Evolutionary conservation across 148 eudicot species (phyloP).

Genomic region (Rhododendron henanense): DNA sequence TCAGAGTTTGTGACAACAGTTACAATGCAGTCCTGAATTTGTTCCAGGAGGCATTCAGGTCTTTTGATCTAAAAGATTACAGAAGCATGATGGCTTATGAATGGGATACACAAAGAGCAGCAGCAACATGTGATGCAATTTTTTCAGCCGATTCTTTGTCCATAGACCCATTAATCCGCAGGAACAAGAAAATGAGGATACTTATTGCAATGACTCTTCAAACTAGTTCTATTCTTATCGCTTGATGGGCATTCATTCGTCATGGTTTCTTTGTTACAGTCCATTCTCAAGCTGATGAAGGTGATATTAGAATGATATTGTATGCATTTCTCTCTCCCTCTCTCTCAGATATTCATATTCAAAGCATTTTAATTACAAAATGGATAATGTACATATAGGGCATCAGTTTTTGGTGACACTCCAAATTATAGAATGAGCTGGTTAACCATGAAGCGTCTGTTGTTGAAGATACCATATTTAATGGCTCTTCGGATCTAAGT

Average conservation of each 20-base stretch:
- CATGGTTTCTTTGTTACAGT: background rate
- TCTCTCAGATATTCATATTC: background rate
- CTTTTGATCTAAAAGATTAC: background rate
- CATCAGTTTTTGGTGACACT: background rate
- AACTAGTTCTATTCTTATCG: background rate
- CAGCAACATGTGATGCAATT: background rate
- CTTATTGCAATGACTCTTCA: background rate
- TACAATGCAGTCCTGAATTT: background rate
- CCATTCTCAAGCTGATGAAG: background rate
- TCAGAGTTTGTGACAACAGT: slow-evolving; percentile 2
- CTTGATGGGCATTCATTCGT: background rate
- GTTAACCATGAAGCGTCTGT: background rate
- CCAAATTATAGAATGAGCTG: background rate
- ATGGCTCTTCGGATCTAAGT: background rate
- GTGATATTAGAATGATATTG: background rate
- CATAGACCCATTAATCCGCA: background rate
- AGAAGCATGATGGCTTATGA: background rate
- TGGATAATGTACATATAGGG: background rate
- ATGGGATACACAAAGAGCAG: background rate
- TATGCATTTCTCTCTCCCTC: background rate
- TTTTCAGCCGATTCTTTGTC: background rate
- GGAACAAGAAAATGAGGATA: slow-evolving; percentile 2
- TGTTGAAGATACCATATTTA: background rate
- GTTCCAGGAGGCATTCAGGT: background rate
- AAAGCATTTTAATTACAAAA: background rate